Base-by-base conservation (phyloP, 2,329 filamentous ascomycete genomes). In the Beauveria sp. region DNA sequence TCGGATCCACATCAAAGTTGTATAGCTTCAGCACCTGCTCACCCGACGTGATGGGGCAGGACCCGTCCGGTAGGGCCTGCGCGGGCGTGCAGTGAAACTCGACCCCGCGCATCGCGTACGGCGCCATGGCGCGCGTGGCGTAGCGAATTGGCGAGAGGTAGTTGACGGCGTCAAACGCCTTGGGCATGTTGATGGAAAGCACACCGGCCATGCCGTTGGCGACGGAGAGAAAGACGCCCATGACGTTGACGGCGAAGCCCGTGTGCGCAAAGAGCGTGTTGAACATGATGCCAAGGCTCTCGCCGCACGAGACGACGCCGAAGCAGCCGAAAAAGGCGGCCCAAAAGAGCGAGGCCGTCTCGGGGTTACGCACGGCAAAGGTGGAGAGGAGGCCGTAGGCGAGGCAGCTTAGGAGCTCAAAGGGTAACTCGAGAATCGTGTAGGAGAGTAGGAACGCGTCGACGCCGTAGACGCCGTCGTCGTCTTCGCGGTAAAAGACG, bases 241-340 rank as follows among this genome's bases (percentile, higher is more conserved):
- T 90, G 61, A 90, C 73, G 66, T 90, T 91, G 62, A 92, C 84
- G 0, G 88, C 87, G 70, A 92, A 92, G 2, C 89, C 89, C 0
- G 87, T 89, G 68, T 92, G 88, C 8, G 70, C 72, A 70, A 91
- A 89, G 9, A 92, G 74, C 0, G 88, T 91, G 74, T 91, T 91
- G 77, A 92, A 92, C 75, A 91, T 85, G 68, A 92, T 91, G 1
- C 89, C 89, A 1, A 92, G 69, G 58, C 84, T 88, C 75, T 92
- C 89, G 28, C 89, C 89, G 67, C 87, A 91, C 59, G 79, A 87
- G 18, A 90, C 86, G 59, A 92, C 83, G 65, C 85, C 88, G 68
- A 92, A 91, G 64, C 84, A 85, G 65, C 87, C 84, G 72, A 88
- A 90, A 2, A 84, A 79, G 56, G 81, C 78, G 47, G 88, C 80